Evolutionary conservation across 2,329 filamentous ascomycete genomes (phyloP), one percentile per base, ranked within the genome.

Genomic region (Arthrobotrys megalospora): DNA sequence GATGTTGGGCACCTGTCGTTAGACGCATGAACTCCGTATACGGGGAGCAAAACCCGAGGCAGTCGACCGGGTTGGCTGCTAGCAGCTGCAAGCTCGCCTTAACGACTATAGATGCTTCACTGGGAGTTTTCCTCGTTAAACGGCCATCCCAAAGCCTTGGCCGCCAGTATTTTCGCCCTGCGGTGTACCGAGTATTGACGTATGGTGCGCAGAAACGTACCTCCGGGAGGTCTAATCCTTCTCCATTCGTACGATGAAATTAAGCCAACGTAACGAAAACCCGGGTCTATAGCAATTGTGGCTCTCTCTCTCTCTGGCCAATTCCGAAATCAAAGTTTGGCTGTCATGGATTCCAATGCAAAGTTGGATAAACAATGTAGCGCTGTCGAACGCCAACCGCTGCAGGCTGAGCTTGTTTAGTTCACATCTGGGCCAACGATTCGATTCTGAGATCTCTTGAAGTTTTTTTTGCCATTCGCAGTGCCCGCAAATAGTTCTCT

Each of bases 341-440:
- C 24, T 43, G 34, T 60, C 8, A 41, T 43, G 19, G 55, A 52
- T 52, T 32, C 11, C 21, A 28, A 55, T 0, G 21, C 21, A 28
- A 55, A 5, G 21, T 10, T 41, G 34, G 36, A n/a, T 60, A 60
- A 43, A 43, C 55, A 43, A 38, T n/a, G 48, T 52, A 43, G 36
- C 55, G 55, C 55, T 36, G 8, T 60, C 19, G 36, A 43, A 60
- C 55, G 36, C 55, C 55, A 60, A 60, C 55, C 55, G 55, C 55
- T 60, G 55, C 36, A 60, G 19, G 55, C 43, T 43, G 55, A 60
- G 55, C 55, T 60, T 60, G 36, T 43, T 60, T 16, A 28, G 36
- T 24, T 60, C 55, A 60, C 4, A 43, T 60, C 55, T 3, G 7
- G 12, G 1, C 16, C 14, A 58, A 58, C 34, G n/a, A 41, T 58